Evolutionary conservation across 257 asterid genomes (phyloP), one percentile per base, ranked within the genome.

Genomic region (Ajuga chamaepitys): DNA sequence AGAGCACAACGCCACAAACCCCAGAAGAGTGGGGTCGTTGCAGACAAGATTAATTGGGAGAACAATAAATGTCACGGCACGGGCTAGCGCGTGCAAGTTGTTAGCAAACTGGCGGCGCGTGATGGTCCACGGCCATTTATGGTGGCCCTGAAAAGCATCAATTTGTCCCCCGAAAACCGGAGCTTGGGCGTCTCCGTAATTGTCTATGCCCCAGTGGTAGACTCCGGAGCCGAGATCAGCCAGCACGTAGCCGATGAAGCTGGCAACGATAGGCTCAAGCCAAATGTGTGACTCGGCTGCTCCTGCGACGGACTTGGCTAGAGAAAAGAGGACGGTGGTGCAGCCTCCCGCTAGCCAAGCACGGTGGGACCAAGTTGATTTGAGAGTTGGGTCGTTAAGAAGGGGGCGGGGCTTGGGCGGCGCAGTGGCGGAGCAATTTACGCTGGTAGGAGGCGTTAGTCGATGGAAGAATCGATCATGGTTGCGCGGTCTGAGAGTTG

Each of bases 201-300:
- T 92, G 74, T 89, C 98, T 22, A 92, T 85, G 25, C 86, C 97
- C 97, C 97, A 89, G 61, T 92, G 97, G 77, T 89, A 92, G 45
- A 87, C 70, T 12, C 97, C 95, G 1, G 96, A 86, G 68, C 85
- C 95, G 10, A 91, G 82, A 42, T 91, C 98, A 0, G 95, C 82
- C 2, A 88, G 52, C 22, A 84, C 73, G 80, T 87, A 89, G 54
- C 96, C 98, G 13, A 77, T 18, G 37, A 58, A 37, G 63, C 82
- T 82, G 13, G 88, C 91, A 4, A 83, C 25, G 42, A 82, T 50
- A 2, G 97, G 90, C 60, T 83, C 91, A 13, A 80, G 61, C 86
- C 83, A 84, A 5, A 44, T 41, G 47, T 67, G 72, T 4, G 97
- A 76, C 16, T 48, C 80, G 16, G 67, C 66, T 0, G 81, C 76